Conservation (phyloP, 73 alveolate species). For the Urostyla sp. region DNA sequence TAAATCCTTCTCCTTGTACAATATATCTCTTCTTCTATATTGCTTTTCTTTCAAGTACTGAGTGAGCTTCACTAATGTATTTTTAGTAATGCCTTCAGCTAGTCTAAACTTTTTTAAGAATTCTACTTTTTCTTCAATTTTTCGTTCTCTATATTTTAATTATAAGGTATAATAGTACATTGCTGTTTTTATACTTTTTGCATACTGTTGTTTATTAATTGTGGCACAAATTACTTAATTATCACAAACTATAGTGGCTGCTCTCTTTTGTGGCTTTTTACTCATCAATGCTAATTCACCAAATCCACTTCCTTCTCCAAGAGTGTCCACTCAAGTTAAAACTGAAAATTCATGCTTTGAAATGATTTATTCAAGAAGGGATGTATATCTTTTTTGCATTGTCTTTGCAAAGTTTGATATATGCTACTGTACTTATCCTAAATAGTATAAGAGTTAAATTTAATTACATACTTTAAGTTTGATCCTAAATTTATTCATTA, state of each 20-base stretch:
- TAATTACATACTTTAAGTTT: not conserved
- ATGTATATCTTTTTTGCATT: too few relatives aligned
- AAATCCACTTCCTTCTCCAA: constrained; percentile 48
- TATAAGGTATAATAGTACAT: too few relatives aligned
- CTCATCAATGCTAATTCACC: constrained; percentile 63
- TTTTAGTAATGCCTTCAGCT: constrained; percentile 31
- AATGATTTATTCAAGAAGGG: constrained; percentile 18
- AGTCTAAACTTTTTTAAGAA: constrained; percentile 48
- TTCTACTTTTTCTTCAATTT: constrained; percentile 44
- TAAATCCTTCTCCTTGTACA: constrained; percentile 43
- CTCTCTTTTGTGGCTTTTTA: constrained; percentile 29
- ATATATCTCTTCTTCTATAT: constrained; percentile 17
- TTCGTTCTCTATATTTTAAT: too few relatives aligned
- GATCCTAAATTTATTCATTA: not conserved
- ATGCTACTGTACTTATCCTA: not conserved
- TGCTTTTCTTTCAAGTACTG: constrained; percentile 53
- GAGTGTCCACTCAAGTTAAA: not conserved
- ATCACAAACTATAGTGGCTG: constrained; percentile 49
- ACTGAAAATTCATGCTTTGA: not conserved
- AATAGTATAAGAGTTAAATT: not conserved
- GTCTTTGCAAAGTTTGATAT: not conserved
- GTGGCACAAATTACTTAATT: constrained; percentile 26
- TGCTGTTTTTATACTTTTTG: not conserved
- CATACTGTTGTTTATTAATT: constrained; percentile 53
- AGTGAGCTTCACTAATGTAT: constrained; percentile 45